Conservation (phyloP, 2,329 filamentous ascomycete species). For the Calycina marina region DNA sequence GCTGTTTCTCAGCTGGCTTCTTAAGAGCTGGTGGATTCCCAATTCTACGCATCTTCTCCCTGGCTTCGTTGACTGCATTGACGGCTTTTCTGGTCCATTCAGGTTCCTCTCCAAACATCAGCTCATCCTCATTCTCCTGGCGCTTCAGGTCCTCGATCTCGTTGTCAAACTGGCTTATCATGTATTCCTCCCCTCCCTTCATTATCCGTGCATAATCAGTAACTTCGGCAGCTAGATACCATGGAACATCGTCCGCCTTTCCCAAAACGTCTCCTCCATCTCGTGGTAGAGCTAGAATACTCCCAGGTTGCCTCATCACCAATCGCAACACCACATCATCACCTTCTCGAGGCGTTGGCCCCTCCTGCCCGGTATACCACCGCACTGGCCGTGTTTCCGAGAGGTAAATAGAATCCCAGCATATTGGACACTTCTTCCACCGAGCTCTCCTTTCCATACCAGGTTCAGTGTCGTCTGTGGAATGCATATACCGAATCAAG, state of each 20-base stretch:
- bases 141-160: constrained; percentile 61
- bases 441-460: constrained; percentile 52
- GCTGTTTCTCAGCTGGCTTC: constrained; percentile 33
- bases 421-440: constrained; percentile 95
- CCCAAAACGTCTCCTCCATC: constrained; percentile 59
- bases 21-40: constrained; percentile 45
- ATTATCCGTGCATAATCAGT: constrained; percentile 91
- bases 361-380: constrained; percentile 84
- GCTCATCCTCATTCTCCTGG: constrained; percentile 78
- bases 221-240: constrained; percentile 89
- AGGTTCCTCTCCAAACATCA: constrained; percentile 84
- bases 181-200: constrained; percentile 84
- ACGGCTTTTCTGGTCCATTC: constrained; percentile 85
- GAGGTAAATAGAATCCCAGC: constrained; percentile 86
- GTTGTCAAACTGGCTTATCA: constrained; percentile 63
- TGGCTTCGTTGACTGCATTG: constrained; percentile 55
- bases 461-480: constrained; percentile 50
- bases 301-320: constrained; percentile 66
- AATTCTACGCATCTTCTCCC: constrained; percentile 57
- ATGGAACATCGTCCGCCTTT: constrained; percentile 67
- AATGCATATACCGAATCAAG: constrained; percentile 89
- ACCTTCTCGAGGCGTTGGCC: constrained; percentile 63
- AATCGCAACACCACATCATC: constrained; percentile 81
- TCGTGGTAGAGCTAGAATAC: constrained; percentile 74
- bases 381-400: constrained; percentile 78